Base-by-base conservation (phyloP, 345 rosid species). In the Citrus hindsii region DNA sequence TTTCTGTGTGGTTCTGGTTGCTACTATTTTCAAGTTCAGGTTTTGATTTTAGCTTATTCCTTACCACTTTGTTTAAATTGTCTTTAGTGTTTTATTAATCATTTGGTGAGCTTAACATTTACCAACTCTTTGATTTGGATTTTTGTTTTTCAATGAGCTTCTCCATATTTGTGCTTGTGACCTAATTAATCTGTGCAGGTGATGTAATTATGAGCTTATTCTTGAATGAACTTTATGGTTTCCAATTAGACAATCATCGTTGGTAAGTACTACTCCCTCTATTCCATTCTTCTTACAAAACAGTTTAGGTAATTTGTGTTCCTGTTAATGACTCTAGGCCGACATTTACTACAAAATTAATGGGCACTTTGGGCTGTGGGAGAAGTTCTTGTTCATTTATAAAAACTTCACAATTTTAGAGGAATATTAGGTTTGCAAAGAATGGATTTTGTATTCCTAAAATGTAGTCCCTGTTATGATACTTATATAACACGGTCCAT, bases 211-310 rank as follows among this genome's bases (percentile, higher is more conserved):
- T 95, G 96, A 95, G 98, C 90, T 87, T 93, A 79, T 93, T 95
- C 91, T 88, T 93, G 83, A 93, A 95, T 63, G 99, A 95, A 84
- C 95, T 95, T 69, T 93, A 95, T 86, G 98, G 99, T 76, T 93
- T 95, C 87, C 99, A 95, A 80, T 79, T 95, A 84, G 99, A 95
- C 88, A 95, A 90, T 85, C 89, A 85, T 66, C 96, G 99, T 67
- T 95, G 99, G 99, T 95, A 88, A 80, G 87, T 71, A 55, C 56
- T 38, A 14, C n/a, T 68, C 37, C 62, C 59, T 38, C 27, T 73
- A 25, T 61, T 35, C 51, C 73, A 22, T 24, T 38, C 33, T 59
- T 70, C 76, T 28, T 56, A 14, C 58, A 14, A 40, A 48, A 42
- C 46, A 69, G 27, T 24, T 42, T 28, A 55, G 27, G 62, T 24